Percentiles rank a stretch among this genome's conserved stretches.
These are phyloP conservation scores for Chaetomidium leptoderma DNA, from an alignment of 495 filamentous ascomycete genomes.

Conservation along the genomic window DNA sequence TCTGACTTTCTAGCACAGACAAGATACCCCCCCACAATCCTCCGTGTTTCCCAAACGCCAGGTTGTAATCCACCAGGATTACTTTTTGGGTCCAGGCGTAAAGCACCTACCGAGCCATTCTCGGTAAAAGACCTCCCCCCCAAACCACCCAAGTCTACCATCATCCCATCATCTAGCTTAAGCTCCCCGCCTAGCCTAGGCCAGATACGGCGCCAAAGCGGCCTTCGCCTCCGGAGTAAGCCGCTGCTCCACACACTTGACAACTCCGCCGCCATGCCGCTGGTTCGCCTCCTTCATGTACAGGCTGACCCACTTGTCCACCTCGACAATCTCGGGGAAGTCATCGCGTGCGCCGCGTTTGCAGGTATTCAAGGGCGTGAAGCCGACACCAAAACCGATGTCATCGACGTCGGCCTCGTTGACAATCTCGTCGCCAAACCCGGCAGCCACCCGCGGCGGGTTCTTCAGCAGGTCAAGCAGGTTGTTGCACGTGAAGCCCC, in stretches of 20 bases:
- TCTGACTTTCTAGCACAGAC: background rate
- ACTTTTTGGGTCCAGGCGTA: background rate
- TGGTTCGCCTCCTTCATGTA: conserved; percentile 57
- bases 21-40: background rate
- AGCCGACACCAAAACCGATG: conserved; percentile 87
- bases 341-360: conserved; percentile 63
- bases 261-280: conserved; percentile 40
- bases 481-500: conserved; percentile 79
- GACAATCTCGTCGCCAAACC: conserved; percentile 65
- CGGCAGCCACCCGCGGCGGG: conserved; percentile 65
- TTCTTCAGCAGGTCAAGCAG: conserved; percentile 84
- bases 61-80: background rate
- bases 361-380: conserved; percentile 86
- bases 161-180: no score
- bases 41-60: conserved; percentile 15
- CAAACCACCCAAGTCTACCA: conserved; percentile 3
- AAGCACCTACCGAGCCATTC: background rate
- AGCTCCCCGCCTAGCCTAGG: no score
- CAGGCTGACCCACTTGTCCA: conserved; percentile 72
- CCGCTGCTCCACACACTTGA: conserved; percentile 35
- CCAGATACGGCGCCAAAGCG: conserved; percentile 42
- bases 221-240: conserved; percentile 38
- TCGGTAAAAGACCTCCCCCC: background rate
- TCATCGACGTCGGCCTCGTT: conserved; percentile 88
- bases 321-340: conserved; percentile 75